Base-by-base conservation (phyloP, 1,284 basidiomycete genomes). In the Leccinum proximum region DNA sequence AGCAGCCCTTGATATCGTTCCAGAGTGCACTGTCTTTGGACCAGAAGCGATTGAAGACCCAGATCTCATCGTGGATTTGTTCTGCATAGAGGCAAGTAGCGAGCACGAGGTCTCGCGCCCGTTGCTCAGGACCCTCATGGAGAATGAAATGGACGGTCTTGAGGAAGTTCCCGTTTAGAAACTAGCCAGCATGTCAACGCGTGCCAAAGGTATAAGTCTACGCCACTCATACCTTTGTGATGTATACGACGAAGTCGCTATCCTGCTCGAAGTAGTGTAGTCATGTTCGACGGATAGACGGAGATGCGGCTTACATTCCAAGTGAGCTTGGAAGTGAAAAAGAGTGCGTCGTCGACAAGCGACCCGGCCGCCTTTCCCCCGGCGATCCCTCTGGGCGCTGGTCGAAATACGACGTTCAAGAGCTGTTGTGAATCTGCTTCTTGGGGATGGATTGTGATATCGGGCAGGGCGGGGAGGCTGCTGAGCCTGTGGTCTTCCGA, bases 41-140 rank as follows among this genome's bases (percentile, higher is more conserved):
- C 92, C 92, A 94, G 50, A 71, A 83, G 0, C 84, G 81, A 65
- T 93, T 85, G 75, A 85, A 94, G 5, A 93, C 88, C 81, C 88
- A 88, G 63, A 94, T 85, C 68, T 92, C 89, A 11, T 91, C 77
- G 58, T 89, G 84, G 14, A 87, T 74, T 18, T 81, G 79, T 45
- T 86, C 75, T 4, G 77, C 68, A 77, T 80, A 89, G 11, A 81
- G 71, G 0, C 86, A 85, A 5, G 80, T 79, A 2, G 82, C 79
- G 22, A 86, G 71, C 5, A 93, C 74, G 9, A 92, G 77, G 2
- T 81, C 71, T n/a, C 86, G 80, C 3, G 81, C 77, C 1, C 79
- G 79, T 11, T 82, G 80, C 62, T 88, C 82, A 0, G 84, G 79
- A 11, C 88, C 86, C 35, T 89, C 80, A 66, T 90, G 85, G 18